Conservation (phyloP, 495 filamentous ascomycete genomes). For the Aspergillus asperescens region DNA sequence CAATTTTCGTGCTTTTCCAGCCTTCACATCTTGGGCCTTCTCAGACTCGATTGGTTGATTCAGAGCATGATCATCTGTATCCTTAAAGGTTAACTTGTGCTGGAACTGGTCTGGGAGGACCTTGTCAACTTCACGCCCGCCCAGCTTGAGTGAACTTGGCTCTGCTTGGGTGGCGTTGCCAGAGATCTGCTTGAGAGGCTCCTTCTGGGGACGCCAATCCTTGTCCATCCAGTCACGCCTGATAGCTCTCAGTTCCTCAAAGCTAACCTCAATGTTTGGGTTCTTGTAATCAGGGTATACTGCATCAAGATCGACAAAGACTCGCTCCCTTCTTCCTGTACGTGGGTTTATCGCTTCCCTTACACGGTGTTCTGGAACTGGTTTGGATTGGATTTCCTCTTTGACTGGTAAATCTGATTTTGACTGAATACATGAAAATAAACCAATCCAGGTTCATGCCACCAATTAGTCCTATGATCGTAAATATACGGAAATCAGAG, state of each 20-base stretch:
- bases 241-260: constrained; percentile 84
- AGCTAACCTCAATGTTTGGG: constrained; percentile 66
- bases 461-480: constrained; percentile 94
- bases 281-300: constrained; percentile 75
- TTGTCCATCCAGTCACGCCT: constrained; percentile 70
- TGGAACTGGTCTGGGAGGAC: constrained; percentile 25
- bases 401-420: constrained; percentile 42
- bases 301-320: constrained; percentile 78
- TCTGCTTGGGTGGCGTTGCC: constrained; percentile 28
- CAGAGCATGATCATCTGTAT: constrained; percentile 15
- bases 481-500: constrained; percentile 67
- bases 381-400: constrained; percentile 30
- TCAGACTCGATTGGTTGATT: constrained; percentile 21
- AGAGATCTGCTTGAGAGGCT: constrained; percentile 37
- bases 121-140: constrained; percentile 13
- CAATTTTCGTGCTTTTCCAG: neutral
- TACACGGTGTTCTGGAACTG: constrained; percentile 48
- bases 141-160: constrained; percentile 8
- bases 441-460: constrained; percentile 56
- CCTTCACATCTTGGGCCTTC: constrained; percentile 45
- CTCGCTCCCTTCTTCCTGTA: constrained; percentile 72
- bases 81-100: constrained; percentile 27
- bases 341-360: constrained; percentile 72
- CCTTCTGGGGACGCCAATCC: constrained; percentile 52
- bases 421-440: constrained; percentile 56